A percentile compares a stretch with the other conserved stretches of the same genome.
These are phyloP conservation scores for Eragrostis nindensis DNA, from an alignment of 176 grass and related monocot species.

Conservation along the genomic window DNA sequence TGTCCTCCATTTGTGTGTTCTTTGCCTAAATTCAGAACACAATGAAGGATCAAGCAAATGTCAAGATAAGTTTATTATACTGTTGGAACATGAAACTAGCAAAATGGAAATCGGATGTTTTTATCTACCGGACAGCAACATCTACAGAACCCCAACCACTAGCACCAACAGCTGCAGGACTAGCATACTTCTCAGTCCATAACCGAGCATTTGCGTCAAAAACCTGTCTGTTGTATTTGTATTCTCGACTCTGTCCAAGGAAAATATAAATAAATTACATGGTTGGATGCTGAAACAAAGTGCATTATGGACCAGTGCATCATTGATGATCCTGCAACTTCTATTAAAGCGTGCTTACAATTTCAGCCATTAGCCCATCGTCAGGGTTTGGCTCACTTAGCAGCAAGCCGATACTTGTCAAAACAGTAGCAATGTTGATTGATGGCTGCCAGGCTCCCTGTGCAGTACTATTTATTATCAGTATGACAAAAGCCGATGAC, in stretches of 20 bases:
- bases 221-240: conserved; percentile 77
- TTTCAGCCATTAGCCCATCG: conserved; percentile 91
- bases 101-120: conserved; percentile 10
- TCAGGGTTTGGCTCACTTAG: conserved; percentile 81
- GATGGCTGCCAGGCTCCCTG: conserved; percentile 93
- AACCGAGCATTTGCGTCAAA: conserved; percentile 76
- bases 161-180: conserved; percentile 46
- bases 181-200: conserved; percentile 84
- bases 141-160: conserved; percentile 49
- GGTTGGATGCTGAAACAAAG: conserved; percentile 26
- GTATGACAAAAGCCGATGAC: conserved; percentile 24
- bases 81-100: neutral
- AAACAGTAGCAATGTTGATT: conserved; percentile 80
- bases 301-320: conserved; percentile 20
- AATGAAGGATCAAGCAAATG: conserved; percentile 6
- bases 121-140: conserved; percentile 31
- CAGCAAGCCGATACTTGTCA: conserved; percentile 83
- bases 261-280: conserved; percentile 32
- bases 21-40: conserved; percentile 39
- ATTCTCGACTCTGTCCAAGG: conserved; percentile 70
- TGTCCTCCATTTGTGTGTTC: conserved; percentile 47
- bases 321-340: conserved; percentile 19
- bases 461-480: conserved; percentile 32
- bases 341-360: conserved; percentile 53
- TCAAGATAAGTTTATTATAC: neutral